A percentile compares a stretch with the other conserved stretches of the same genome.
These are phyloP conservation scores for Pseudoscleropodium purum DNA, from an alignment of 225 moss, liverwort and hornwort genomes.

Conservation along the genomic window DNA sequence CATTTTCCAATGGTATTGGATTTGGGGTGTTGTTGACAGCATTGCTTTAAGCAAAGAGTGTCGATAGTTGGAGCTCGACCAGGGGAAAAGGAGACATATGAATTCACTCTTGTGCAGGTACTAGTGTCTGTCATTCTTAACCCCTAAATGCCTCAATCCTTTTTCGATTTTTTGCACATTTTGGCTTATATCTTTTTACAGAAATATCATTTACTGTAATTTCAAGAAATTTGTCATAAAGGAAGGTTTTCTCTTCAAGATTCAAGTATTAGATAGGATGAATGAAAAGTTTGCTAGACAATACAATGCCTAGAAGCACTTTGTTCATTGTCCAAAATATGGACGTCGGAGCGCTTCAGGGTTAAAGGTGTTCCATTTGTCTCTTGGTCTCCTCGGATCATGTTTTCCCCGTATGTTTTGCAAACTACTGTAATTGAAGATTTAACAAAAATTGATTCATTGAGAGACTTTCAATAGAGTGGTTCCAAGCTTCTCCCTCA, in stretches of 20 bases:
- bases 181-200: too few relatives aligned
- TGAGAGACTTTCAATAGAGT: neutral
- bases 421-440: neutral
- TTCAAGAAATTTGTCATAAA: too few relatives aligned
- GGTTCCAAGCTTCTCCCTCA: neutral
- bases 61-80: constrained; percentile 82
- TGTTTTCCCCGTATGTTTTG: neutral
- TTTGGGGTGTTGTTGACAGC: constrained; percentile 41
- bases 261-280: too few relatives aligned
- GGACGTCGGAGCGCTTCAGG: too few relatives aligned
- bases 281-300: too few relatives aligned
- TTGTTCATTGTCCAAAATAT: too few relatives aligned
- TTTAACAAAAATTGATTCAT: neutral
- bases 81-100: constrained; percentile 83
- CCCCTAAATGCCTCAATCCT: too few relatives aligned
- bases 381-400: neutral
- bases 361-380: neutral
- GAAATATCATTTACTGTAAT: too few relatives aligned
- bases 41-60: constrained; percentile 93
- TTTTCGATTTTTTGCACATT: too few relatives aligned
- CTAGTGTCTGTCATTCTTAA: too few relatives aligned
- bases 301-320: too few relatives aligned
- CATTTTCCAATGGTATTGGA: neutral
- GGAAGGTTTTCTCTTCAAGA: too few relatives aligned
- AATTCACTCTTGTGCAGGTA: constrained; percentile 92